Conservation (phyloP, 2,329 filamentous ascomycete species). For the Fusarium albosuccineum region DNA sequence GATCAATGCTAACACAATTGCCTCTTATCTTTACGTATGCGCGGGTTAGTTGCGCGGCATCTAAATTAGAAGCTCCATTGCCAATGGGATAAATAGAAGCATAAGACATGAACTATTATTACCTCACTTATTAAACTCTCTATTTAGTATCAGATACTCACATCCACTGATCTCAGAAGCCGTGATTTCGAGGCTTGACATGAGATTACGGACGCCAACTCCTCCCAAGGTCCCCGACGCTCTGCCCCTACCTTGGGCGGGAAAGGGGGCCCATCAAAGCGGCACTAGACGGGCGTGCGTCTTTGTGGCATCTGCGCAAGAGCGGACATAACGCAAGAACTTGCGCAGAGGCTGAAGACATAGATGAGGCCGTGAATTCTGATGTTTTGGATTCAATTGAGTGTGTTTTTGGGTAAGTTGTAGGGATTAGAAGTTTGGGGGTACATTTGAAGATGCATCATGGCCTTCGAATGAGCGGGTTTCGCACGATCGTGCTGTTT, state of each 20-base stretch:
- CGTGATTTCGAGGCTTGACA: slow-evolving; percentile 13
- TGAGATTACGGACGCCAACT: slow-evolving; percentile 15
- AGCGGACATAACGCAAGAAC: neutral
- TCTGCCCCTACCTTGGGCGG: slow-evolving; percentile 6
- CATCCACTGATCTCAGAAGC: neutral
- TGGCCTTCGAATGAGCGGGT: too few relatives aligned
- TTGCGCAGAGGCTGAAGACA: neutral
- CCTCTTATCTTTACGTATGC: too few relatives aligned
- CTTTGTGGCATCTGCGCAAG: neutral
- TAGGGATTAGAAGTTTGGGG: neutral
- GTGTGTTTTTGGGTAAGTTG: neutral
- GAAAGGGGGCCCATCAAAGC: neutral
- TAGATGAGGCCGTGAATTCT: neutral
- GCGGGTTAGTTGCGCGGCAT: too few relatives aligned
- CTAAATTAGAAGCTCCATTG: too few relatives aligned
- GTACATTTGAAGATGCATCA: too few relatives aligned
- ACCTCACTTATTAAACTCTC: too few relatives aligned
- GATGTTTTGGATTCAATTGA: slow-evolving; percentile 2
- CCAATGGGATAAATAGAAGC: too few relatives aligned
- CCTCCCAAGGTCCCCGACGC: neutral
- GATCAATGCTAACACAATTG: too few relatives aligned
- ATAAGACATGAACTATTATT: too few relatives aligned
- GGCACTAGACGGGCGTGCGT: too few relatives aligned
- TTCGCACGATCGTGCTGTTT: too few relatives aligned
- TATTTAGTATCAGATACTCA: too few relatives aligned